Evolutionary conservation across 495 filamentous ascomycete genomes (phyloP).

Genomic region (Tuber brumale): DNA sequence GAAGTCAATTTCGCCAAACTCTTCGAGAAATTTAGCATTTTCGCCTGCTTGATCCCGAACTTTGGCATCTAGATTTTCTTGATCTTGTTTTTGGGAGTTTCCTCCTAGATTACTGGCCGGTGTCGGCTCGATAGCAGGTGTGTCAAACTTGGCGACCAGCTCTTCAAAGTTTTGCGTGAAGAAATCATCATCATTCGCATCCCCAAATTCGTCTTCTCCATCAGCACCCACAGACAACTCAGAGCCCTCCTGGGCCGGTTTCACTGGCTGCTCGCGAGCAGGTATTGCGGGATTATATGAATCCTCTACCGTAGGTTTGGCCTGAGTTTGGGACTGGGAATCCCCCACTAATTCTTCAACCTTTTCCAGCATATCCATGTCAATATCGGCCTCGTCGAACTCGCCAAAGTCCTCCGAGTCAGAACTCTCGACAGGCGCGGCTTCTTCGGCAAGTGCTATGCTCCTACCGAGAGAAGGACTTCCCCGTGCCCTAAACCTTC

Average conservation of each 20-base stretch:
- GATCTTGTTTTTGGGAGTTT: background rate
- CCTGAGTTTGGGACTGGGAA: background rate
- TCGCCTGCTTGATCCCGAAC: constrained; percentile 4
- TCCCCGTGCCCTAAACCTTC: constrained; percentile 13
- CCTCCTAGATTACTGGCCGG: constrained; percentile 8
- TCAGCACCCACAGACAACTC: constrained; percentile 44
- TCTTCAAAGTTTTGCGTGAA: constrained; percentile 55
- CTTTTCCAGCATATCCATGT: constrained; percentile 51
- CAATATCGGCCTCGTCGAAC: constrained; percentile 53
- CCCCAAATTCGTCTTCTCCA: constrained; percentile 59
- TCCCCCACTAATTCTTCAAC: constrained; percentile 41
- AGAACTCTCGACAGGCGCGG: constrained; percentile 31
- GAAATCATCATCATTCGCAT: constrained; percentile 47
- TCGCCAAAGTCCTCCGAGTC: constrained; percentile 47
- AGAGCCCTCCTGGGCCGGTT: constrained; percentile 22
- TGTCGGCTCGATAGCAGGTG: constrained; percentile 19
- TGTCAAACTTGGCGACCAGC: constrained; percentile 52
- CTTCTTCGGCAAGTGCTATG: constrained; percentile 17
- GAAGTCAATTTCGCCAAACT: constrained; percentile 40
- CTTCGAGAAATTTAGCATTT: constrained; percentile 32
- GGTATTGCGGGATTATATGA: background rate
- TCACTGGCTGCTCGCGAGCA: constrained; percentile 10
- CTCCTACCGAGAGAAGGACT: constrained; percentile 17
- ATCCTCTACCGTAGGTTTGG: background rate
- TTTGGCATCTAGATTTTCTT: background rate